Evolutionary conservation across 257 asterid species (phyloP).

Genomic region (Nicotiana knightiana): DNA sequence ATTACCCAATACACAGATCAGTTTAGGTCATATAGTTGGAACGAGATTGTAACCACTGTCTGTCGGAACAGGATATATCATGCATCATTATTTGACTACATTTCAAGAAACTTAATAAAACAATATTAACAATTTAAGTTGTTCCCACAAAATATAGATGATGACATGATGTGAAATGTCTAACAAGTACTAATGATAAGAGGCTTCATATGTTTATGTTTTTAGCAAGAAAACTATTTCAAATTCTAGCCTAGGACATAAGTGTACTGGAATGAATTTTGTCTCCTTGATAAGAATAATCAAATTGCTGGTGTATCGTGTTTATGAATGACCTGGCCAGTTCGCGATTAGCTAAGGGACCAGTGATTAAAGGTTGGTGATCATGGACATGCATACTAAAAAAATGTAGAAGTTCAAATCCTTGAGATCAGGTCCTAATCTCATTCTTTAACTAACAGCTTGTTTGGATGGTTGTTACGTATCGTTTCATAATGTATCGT

Average conservation of each 20-base stretch:
- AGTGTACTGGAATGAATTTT: too few relatives aligned
- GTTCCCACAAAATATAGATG: neutral
- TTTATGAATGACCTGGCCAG: neutral
- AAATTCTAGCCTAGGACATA: neutral
- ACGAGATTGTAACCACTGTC: neutral
- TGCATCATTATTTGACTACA: neutral
- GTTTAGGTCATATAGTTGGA: neutral
- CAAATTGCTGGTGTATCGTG: neutral
- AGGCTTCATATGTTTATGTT: neutral
- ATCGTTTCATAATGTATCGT: too few relatives aligned
- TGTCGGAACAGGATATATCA: neutral
- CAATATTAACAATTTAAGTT: neutral
- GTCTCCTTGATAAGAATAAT: too few relatives aligned
- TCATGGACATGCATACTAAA: neutral
- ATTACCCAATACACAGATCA: neutral
- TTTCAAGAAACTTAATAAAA: neutral
- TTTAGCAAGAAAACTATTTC: neutral
- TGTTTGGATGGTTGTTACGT: neutral
- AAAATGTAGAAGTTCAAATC: too few relatives aligned
- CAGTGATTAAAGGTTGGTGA: neutral
- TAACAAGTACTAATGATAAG: neutral
- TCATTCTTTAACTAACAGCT: neutral
- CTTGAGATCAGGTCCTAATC: neutral
- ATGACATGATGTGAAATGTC: neutral
- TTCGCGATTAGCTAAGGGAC: neutral